Conservation (phyloP, 2,329 filamentous ascomycete genomes). For the Phyllachora maydis region DNA sequence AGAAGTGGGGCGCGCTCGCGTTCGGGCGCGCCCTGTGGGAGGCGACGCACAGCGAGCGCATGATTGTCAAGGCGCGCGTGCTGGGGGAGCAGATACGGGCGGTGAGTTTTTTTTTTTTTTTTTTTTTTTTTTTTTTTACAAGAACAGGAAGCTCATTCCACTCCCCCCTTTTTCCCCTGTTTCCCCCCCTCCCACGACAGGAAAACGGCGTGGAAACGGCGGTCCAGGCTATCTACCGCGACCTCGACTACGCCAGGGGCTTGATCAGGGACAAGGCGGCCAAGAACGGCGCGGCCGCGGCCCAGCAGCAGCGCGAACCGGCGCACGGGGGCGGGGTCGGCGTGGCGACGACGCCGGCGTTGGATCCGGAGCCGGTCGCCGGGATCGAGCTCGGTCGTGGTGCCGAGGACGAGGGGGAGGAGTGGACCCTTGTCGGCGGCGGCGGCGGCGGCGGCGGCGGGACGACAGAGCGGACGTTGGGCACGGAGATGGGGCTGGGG, state of each 20-base stretch:
- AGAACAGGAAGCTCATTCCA: too few species aligned
- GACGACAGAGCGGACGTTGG: too few species aligned
- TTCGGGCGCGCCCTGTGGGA: conserved; percentile 83
- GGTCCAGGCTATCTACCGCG: conserved; percentile 83
- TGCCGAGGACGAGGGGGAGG: conserved; percentile 52
- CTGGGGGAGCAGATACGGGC: conserved; percentile 75
- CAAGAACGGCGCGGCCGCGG: conserved; percentile 20
- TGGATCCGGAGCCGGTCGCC: conserved; percentile 9
- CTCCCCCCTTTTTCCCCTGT: too few species aligned
- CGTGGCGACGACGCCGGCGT: conserved; percentile 7
- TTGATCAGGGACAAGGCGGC: conserved; percentile 48
- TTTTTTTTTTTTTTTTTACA: conserved; percentile 1
- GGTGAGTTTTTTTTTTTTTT: conserved; percentile 25
- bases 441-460: too few species aligned
- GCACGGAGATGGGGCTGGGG: too few species aligned
- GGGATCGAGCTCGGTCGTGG: conserved; percentile 11
- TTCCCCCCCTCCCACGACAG: conserved; percentile 24
- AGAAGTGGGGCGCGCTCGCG: conserved; percentile 69
- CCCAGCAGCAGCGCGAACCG: conserved; percentile 7
- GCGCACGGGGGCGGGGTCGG: conserved; percentile 2
- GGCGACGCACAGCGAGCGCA: conserved; percentile 71
- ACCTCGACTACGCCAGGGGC: conserved; percentile 78
- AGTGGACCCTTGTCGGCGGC: conserved; percentile 73
- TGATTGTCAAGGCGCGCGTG: conserved; percentile 69
- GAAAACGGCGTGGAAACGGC: conserved; percentile 81